phyloP scores from a whole-genome alignment of 2,329 filamentous ascomycete species.

The Dactylellina parvicollis region DNA sequence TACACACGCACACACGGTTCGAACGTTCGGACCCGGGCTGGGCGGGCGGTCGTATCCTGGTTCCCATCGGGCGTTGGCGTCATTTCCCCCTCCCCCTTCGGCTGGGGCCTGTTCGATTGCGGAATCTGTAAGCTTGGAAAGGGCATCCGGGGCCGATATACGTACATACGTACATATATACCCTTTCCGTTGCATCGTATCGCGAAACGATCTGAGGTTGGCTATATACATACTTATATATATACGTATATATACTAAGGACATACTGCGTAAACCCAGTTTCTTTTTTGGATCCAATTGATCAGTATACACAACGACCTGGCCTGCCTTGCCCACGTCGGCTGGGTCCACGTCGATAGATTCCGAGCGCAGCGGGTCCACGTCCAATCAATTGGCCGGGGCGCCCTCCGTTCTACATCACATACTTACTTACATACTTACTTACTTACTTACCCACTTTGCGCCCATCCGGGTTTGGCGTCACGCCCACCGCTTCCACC shows the following conservation, averaged over 20 bases:
- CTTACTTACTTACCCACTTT: too few relatives aligned
- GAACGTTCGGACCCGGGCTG: not conserved
- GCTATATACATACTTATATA: too few relatives aligned
- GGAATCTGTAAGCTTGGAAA: not conserved
- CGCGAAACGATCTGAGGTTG: too few relatives aligned
- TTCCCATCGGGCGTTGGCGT: constrained; percentile 20
- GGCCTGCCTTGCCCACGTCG: not conserved
- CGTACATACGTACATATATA: not conserved
- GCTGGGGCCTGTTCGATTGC: constrained; percentile 9
- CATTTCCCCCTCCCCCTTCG: too few relatives aligned
- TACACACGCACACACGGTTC: not conserved
- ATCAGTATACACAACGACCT: too few relatives aligned
- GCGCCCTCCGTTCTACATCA: too few relatives aligned
- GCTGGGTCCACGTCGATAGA: constrained; percentile 46
- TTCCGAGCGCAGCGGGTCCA: not conserved
- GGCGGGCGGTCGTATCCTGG: constrained; percentile 11
- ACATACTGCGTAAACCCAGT: too few relatives aligned
- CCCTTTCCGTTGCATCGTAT: too few relatives aligned
- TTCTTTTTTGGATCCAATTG: too few relatives aligned
- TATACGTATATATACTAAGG: too few relatives aligned
- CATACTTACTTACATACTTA: too few relatives aligned
- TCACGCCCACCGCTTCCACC: too few relatives aligned
- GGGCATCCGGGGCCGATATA: not conserved
- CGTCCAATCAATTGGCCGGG: constrained; percentile 52
- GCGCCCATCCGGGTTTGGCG: constrained; percentile 1